Conservation (phyloP, 306 rosid genomes). For the Rosa persica region DNA sequence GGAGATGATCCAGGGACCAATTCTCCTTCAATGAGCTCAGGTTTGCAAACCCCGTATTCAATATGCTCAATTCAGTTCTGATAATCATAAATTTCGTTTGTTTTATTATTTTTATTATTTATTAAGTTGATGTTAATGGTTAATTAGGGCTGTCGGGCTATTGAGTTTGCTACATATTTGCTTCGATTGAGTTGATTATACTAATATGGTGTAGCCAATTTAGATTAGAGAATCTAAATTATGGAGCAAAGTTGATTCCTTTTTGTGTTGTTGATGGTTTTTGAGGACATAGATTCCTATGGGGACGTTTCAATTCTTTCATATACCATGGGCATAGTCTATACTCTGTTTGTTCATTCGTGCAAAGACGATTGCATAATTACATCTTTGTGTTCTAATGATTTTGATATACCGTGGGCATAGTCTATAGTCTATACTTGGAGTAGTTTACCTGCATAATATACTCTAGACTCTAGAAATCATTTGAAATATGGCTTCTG, state of each 20-base stretch:
- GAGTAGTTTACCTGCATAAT: no score
- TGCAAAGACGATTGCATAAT: no score
- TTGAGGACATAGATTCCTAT: background rate
- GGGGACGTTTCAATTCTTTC: no score
- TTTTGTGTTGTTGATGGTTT: background rate
- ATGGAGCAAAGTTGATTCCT: slow-evolving; percentile 7
- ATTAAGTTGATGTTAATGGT: background rate
- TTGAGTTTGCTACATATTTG: background rate
- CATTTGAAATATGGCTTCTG: background rate
- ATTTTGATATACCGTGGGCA: no score
- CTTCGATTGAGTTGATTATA: slow-evolving; percentile 4
- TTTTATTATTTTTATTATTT: background rate
- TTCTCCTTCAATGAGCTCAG: slow-evolving; percentile 87
- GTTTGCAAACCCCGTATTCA: slow-evolving; percentile 24
- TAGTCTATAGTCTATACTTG: no score
- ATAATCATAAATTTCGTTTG: background rate
- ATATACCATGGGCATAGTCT: no score
- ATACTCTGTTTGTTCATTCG: no score
- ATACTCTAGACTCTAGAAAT: slow-evolving; percentile 1
- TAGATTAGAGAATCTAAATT: no score
- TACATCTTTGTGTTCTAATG: no score
- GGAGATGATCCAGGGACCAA: slow-evolving; percentile 78
- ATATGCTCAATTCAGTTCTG: slow-evolving; percentile 9
- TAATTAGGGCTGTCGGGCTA: background rate
- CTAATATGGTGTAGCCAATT: background rate